Evolutionary conservation across 495 filamentous ascomycete species (phyloP), one percentile per base, ranked within the genome.

Genomic region (Thermothielavioides terrestris): DNA sequence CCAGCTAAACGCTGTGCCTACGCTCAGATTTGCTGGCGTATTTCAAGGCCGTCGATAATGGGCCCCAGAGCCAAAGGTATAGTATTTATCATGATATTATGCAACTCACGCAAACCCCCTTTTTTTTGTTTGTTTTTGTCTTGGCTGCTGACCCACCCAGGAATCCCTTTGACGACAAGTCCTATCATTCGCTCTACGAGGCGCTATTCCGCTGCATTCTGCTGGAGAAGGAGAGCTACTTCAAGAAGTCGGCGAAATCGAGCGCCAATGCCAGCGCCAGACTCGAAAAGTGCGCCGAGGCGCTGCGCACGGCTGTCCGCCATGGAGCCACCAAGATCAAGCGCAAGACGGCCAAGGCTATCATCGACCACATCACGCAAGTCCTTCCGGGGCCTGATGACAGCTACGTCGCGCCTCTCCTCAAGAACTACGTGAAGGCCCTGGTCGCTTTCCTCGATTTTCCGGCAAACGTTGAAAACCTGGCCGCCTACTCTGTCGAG

Each of bases 351-450:
- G 77, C 90, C 23, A 80, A 81, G 52, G 78, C 87, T 4, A 64
- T 95, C 22, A 71, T 89, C 50, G 83, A 88, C 39, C 89, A 95
- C 63, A 83, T 97, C 49, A 80, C 77, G 17, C 80, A 96, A 54
- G 82, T 78, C 32, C 70, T 97, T 32, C 78, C 78, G 11, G 70
- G 73, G 4, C 66, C 78, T 3, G 78, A 82, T 30, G 79, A 77
- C 17, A 76, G 78, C 11, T 81, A 85, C 58, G 78, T 81, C 48
- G 77, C 83, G 46, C 86, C 86, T n/a, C 69, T 97, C 2, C 69
- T 79, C 34, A 72, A 82, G 22, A 81, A 88, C 59, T 94, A 96
- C 63, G 74, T 84, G 56, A 95, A 88, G 72, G 77, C 80, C 25
- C 66, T 97, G 49, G 66, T 71, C 20, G 72, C 75, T 31, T 66